Base-by-base conservation (phyloP, 2,329 filamentous ascomycete genomes). In the Trematosphaeria pertusa region DNA sequence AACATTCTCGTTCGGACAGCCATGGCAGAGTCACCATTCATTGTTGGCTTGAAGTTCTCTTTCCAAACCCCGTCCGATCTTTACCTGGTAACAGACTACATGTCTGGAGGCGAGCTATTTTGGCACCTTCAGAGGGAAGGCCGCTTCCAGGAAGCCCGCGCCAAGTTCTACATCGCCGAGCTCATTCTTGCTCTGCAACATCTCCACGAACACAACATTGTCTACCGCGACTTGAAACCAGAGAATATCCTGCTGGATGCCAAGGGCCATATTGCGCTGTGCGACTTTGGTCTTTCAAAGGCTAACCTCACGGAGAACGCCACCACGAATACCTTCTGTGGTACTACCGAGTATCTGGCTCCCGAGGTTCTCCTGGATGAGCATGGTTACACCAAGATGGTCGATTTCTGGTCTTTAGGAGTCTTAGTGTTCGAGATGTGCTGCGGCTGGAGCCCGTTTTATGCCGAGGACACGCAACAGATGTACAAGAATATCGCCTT, bases 401-500 rank as follows among this genome's bases (percentile, higher is more conserved):
- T 99, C 5, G 94, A 99, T 72, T 99, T 97, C 73, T 99, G 94
- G 94, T 99, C 94, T 1, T 81, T 99, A 10, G 94, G 94, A 46
- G 94, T 99, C 37, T 80, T 99, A 43, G 94, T 99, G 1, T 99
- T 99, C 64, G 94, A 99, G 73, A 99, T 99, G 94, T 99, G 94
- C 78, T 99, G 94, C 64, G 94, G 94, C 24, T 99, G 94, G 94
- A 97, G 91, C 64, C 94, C 94, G 0, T 99, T 99, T 75, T 99
- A 97, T 63, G 94, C 94, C 46, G 94, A 99, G 67, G 94, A 99
- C 68, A 99, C 94, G 0, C 94, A 99, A 74, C 94, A 99, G 73
- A 99, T 99, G 94, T 99, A 99, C 80, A 99, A 99, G 80, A 99
- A 99, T 77, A 99, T 99, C 70, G 94, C 94, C 0, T 99, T 99